These are phyloP conservation scores for Aspergillus jensenii DNA, from an alignment of 2,329 filamentous ascomycete genomes.

Conservation along the genomic window DNA sequence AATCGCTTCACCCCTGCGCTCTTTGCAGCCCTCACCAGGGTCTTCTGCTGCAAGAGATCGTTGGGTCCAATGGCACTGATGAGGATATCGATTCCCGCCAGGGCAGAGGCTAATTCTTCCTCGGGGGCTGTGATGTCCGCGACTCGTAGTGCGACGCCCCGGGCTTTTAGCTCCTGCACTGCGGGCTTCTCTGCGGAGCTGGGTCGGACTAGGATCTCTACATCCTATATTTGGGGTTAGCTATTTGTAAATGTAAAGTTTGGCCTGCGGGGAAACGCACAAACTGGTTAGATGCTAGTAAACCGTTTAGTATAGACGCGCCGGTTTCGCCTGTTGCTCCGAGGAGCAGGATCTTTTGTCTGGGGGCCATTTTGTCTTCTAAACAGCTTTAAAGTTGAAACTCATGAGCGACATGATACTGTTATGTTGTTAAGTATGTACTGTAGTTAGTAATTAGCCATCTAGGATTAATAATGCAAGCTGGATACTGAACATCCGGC, in stretches of 20 bases:
- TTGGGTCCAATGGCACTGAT: conserved; percentile 36
- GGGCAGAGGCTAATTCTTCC: neutral
- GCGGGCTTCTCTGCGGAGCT: conserved; percentile 44
- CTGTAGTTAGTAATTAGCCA: too few relatives aligned
- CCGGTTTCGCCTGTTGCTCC: neutral
- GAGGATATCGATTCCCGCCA: conserved; percentile 38
- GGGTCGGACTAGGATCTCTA: conserved; percentile 44
- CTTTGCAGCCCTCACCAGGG: conserved; percentile 45
- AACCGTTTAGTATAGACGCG: neutral
- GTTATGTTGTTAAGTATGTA: too few relatives aligned
- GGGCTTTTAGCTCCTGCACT: conserved; percentile 32
- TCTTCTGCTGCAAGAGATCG: conserved; percentile 34
- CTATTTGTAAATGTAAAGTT: too few relatives aligned
- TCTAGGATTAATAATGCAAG: too few relatives aligned
- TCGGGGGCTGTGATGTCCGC: neutral
- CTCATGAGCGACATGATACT: too few relatives aligned
- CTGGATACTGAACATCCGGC: too few relatives aligned
- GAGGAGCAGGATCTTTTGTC: neutral
- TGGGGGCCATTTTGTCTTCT: too few relatives aligned
- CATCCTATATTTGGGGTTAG: conserved; percentile 32
- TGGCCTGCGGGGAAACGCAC: neutral
- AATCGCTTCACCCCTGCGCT: conserved; percentile 48
- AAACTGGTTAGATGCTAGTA: neutral
- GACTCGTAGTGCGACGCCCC: conserved; percentile 38
- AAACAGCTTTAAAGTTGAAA: too few relatives aligned